Evolutionary conservation across 2,329 filamentous ascomycete genomes (phyloP).

Genomic region (Atkinsonella texensis): DNA sequence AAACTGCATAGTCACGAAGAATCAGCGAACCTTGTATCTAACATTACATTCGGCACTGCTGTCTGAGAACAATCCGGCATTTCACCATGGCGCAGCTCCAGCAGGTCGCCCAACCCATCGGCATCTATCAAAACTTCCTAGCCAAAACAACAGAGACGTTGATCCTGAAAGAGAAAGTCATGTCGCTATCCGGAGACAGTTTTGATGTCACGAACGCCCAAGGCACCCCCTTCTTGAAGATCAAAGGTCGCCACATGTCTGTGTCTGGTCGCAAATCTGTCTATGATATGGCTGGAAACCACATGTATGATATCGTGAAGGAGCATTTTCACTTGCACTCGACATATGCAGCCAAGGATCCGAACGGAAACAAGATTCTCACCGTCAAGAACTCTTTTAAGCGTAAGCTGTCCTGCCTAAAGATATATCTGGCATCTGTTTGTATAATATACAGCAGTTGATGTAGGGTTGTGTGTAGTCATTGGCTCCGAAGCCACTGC

Average conservation of each 20-base stretch:
- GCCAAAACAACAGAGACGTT: slow-evolving; percentile 33
- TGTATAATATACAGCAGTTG: no score
- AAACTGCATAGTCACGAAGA: background rate
- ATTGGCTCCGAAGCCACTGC: slow-evolving; percentile 41
- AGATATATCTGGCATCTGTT: no score
- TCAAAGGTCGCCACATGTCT: slow-evolving; percentile 42
- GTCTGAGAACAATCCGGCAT: background rate
- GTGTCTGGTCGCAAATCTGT: slow-evolving; percentile 44
- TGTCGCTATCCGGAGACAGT: slow-evolving; percentile 50
- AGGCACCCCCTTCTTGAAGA: slow-evolving; percentile 41
- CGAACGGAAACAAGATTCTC: slow-evolving; percentile 34
- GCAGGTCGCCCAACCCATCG: slow-evolving; percentile 21
- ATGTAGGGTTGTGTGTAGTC: slow-evolving; percentile 17
- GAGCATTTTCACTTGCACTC: slow-evolving; percentile 37
- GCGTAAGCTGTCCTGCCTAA: background rate
- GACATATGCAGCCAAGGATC: slow-evolving; percentile 37
- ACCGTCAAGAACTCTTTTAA: slow-evolving; percentile 37
- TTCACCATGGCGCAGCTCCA: slow-evolving; percentile 14
- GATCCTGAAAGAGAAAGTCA: slow-evolving; percentile 47
- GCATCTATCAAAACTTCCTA: slow-evolving; percentile 28
- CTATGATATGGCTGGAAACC: slow-evolving; percentile 36
- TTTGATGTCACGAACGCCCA: slow-evolving; percentile 48
- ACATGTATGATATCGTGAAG: slow-evolving; percentile 47
- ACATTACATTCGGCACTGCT: no score
- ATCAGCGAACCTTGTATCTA: no score